Evolutionary conservation across 805 yeast genomes (phyloP).

Genomic region (Yamadazyma laniorum): DNA sequence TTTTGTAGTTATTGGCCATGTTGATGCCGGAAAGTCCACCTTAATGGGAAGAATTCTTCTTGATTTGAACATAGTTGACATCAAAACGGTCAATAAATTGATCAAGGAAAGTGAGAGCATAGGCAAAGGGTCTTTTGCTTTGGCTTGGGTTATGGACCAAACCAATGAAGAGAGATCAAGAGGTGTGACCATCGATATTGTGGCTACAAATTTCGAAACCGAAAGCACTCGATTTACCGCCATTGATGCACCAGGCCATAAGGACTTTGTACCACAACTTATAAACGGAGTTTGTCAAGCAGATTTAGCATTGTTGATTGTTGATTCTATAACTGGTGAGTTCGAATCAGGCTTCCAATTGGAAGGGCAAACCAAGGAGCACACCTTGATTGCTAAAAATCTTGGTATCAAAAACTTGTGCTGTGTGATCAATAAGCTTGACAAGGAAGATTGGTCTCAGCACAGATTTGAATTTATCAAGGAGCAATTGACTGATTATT

Average conservation of each 20-base stretch:
- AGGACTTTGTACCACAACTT: constrained; percentile 82
- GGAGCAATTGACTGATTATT: constrained; percentile 47
- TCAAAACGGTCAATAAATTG: constrained; percentile 59
- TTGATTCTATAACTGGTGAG: constrained; percentile 64
- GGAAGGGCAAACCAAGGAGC: constrained; percentile 79
- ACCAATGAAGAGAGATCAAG: constrained; percentile 70
- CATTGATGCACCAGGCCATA: constrained; percentile 84
- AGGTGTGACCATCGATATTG: constrained; percentile 79
- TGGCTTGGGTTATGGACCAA: constrained; percentile 86
- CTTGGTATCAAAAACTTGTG: constrained; percentile 63
- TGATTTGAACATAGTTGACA: constrained; percentile 65
- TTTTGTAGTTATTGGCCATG: constrained; percentile 84
- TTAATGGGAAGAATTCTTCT: constrained; percentile 70
- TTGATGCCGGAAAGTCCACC: constrained; percentile 83
- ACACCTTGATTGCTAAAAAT: constrained; percentile 63
- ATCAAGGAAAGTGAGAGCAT: constrained; percentile 61
- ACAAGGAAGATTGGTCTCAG: constrained; percentile 56
- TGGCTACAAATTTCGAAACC: constrained; percentile 67
- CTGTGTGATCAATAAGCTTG: constrained; percentile 71
- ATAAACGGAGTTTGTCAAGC: constrained; percentile 81
- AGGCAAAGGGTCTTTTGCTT: constrained; percentile 77
- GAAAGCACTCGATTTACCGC: constrained; percentile 55
- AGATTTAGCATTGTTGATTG: constrained; percentile 68
- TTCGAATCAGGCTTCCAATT: constrained; percentile 67
- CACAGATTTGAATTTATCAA: constrained; percentile 51